A percentile compares a stretch with the other conserved stretches of the same genome.
Evolutionary conservation across 1,284 basidiomycete species (phyloP).

Genomic region (Tremellales sp.): DNA sequence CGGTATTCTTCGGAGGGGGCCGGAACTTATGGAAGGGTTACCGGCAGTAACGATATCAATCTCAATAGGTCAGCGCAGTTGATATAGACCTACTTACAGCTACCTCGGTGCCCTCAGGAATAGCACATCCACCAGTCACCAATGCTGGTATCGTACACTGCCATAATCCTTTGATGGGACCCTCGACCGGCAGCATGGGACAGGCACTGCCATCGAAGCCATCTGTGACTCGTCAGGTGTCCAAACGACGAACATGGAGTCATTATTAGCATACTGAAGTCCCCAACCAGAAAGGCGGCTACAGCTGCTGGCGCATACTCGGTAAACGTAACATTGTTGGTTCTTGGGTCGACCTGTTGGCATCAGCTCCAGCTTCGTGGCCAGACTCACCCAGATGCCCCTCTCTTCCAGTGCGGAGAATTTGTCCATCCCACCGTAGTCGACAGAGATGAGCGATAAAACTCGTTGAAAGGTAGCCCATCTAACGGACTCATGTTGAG

Average conservation of each 20-base stretch:
- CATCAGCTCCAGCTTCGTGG: background rate
- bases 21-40: background rate
- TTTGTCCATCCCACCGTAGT: background rate
- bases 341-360: background rate
- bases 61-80: background rate
- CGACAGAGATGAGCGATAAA: background rate
- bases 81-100: background rate
- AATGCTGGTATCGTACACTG: background rate
- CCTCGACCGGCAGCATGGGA: background rate
- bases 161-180: background rate
- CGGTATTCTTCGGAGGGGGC: background rate
- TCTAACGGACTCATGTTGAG: no score
- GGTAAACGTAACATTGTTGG: background rate
- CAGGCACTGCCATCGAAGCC: background rate
- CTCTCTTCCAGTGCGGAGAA: background rate
- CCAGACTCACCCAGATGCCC: background rate
- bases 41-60: background rate
- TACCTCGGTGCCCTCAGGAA: background rate
- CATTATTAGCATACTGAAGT: slow-evolving; percentile 2
- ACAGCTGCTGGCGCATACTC: slow-evolving; percentile 3
- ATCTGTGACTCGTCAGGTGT: background rate
- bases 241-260: background rate
- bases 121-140: background rate
- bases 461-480: background rate
- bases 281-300: slow-evolving; percentile 1